These are phyloP conservation scores for Graphiopsis chlorocephala DNA, from an alignment of 2,329 filamentous ascomycete species.

Conservation along the genomic window DNA sequence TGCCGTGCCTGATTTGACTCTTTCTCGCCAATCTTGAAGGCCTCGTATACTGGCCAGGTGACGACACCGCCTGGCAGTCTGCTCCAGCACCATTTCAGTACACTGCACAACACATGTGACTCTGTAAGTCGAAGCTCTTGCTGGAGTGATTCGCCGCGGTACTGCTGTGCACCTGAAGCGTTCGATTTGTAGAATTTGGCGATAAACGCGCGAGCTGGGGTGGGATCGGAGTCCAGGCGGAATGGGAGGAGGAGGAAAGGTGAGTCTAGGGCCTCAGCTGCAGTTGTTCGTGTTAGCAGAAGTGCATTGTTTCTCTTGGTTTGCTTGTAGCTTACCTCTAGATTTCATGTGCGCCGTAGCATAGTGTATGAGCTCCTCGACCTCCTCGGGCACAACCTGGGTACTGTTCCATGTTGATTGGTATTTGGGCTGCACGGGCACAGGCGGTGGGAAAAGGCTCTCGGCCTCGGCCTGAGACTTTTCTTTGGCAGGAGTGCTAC, in stretches of 20 bases:
- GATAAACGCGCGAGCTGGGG: conserved; percentile 86
- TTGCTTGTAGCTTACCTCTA: conserved; percentile 64
- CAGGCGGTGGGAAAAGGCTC: conserved; percentile 11
- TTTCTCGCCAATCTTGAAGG: conserved; percentile 91
- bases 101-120: conserved; percentile 90
- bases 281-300: neutral
- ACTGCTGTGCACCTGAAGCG: conserved; percentile 55
- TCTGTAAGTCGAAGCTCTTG: conserved; percentile 91
- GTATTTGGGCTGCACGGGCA: conserved; percentile 71
- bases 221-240: conserved; percentile 87
- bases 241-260: conserved; percentile 94
- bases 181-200: conserved; percentile 82
- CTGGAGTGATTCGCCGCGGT: conserved; percentile 66
- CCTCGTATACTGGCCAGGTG: conserved; percentile 94
- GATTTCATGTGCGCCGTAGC: conserved; percentile 92
- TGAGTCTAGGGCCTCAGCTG: conserved; percentile 70
- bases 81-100: conserved; percentile 98
- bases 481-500: conserved; percentile 59
- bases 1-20: conserved; percentile 90
- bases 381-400: conserved; percentile 81
- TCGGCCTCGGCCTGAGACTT: conserved; percentile 45
- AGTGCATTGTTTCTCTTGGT: neutral
- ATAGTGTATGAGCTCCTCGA: conserved; percentile 78
- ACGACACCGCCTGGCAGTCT: conserved; percentile 86
- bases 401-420: conserved; percentile 80